Conservation (phyloP, 208 protist genomes). For the Trypanosoma theileri region DNA sequence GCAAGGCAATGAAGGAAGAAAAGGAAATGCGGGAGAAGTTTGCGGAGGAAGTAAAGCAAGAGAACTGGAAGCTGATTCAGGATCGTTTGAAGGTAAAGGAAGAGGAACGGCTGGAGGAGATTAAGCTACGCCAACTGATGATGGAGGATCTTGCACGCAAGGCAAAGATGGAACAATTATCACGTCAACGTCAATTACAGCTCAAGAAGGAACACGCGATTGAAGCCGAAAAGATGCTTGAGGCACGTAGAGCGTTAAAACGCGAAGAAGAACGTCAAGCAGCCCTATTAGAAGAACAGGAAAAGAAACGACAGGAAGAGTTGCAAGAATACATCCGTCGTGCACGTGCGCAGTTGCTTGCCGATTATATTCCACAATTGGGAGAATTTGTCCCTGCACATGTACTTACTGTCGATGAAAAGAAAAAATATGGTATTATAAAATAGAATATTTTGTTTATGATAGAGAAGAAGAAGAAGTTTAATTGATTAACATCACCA, state of each 20-base stretch:
- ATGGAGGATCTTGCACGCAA: slow-evolving; percentile 87
- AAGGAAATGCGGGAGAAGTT: slow-evolving; percentile 74
- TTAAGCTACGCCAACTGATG: slow-evolving; percentile 70
- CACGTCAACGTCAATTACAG: slow-evolving; percentile 65
- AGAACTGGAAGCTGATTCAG: slow-evolving; percentile 82
- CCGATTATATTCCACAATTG: slow-evolving; percentile 72
- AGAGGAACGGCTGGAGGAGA: slow-evolving; percentile 71
- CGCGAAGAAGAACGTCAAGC: slow-evolving; percentile 70
- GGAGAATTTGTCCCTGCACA: slow-evolving; percentile 63
- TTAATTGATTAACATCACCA: background rate
- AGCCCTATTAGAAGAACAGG: slow-evolving; percentile 56
- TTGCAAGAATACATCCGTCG: slow-evolving; percentile 83
- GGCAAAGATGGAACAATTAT: slow-evolving; percentile 80
- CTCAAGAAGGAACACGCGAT: slow-evolving; percentile 73
- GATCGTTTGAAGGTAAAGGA: slow-evolving; percentile 54
- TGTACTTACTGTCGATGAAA: slow-evolving; percentile 65
- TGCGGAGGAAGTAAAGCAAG: slow-evolving; percentile 47
- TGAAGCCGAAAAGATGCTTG: slow-evolving; percentile 75
- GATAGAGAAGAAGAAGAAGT: background rate
- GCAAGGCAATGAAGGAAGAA: slow-evolving; percentile 54
- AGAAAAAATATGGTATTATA: slow-evolving; percentile 31
- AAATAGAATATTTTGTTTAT: slow-evolving; percentile 16
- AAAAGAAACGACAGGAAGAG: slow-evolving; percentile 57
- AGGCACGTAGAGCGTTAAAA: slow-evolving; percentile 69
- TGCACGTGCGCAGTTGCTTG: slow-evolving; percentile 70